These are phyloP conservation scores for Angophora floribunda DNA, from an alignment of 345 rosid species.

Conservation along the genomic window DNA sequence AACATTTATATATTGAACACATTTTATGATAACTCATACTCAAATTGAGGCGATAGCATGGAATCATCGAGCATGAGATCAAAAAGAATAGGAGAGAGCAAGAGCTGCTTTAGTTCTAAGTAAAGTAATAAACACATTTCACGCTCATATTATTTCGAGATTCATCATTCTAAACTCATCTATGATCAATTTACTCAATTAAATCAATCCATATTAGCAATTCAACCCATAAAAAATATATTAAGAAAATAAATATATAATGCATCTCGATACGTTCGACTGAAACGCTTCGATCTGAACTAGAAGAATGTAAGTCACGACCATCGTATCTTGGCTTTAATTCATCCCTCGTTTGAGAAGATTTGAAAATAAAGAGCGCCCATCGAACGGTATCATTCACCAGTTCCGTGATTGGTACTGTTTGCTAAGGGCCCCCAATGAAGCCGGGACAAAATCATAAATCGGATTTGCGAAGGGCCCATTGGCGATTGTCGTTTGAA, in stretches of 20 bases:
- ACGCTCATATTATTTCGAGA: too few species aligned
- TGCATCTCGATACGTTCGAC: neutral
- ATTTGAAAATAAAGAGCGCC: neutral
- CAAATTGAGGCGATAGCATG: rapidly evolving
- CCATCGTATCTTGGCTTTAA: neutral
- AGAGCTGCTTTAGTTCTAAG: rapidly evolving
- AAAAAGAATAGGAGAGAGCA: too few species aligned
- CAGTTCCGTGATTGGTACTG: neutral
- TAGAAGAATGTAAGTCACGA: neutral
- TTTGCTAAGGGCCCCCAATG: neutral
- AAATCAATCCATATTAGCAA: too few species aligned
- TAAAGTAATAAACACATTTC: too few species aligned
- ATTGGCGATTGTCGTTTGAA: neutral
- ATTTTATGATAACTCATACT: rapidly evolving
- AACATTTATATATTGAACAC: rapidly evolving
- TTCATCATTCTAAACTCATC: neutral
- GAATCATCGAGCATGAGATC: rapidly evolving
- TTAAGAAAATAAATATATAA: too few species aligned
- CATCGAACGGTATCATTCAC: neutral
- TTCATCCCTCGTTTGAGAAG: neutral
- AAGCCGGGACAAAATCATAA: neutral
- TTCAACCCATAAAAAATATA: rapidly evolving
- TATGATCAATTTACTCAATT: neutral
- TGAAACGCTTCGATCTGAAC: neutral
- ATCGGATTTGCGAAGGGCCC: neutral